Conservation (phyloP, 2,329 filamentous ascomycete species). For the Thielaviopsis populi region DNA sequence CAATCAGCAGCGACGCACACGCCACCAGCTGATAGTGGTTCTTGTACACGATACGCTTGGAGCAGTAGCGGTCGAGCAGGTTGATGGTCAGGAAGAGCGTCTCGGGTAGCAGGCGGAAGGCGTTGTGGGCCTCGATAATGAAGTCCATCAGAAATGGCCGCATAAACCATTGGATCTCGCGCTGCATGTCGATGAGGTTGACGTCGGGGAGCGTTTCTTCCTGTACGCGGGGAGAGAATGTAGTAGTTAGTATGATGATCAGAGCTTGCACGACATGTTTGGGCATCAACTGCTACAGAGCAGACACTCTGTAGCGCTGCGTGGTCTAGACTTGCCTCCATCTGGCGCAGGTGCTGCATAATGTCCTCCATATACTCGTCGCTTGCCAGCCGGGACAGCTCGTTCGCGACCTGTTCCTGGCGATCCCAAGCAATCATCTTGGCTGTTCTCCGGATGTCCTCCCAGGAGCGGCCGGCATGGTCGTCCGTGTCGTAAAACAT, state of each 20-base stretch:
- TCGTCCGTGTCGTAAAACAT: conserved; percentile 41
- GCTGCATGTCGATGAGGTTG: conserved; percentile 96
- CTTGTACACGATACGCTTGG: conserved; percentile 94
- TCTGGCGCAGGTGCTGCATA: conserved; percentile 82
- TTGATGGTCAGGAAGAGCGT: conserved; percentile 95
- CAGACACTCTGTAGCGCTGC: no score
- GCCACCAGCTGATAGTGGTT: conserved; percentile 97
- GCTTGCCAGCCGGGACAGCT: conserved; percentile 69
- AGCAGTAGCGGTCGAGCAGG: conserved; percentile 94
- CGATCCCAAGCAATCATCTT: conserved; percentile 66
- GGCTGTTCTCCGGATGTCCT: conserved; percentile 59
- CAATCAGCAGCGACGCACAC: conserved; percentile 88
- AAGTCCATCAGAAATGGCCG: conserved; percentile 95
- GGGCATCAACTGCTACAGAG: no score
- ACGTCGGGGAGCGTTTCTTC: conserved; percentile 86
- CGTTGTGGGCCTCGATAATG: conserved; percentile 88
- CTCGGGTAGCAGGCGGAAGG: conserved; percentile 84
- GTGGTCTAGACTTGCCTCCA: conserved; percentile 51
- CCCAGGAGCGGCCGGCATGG: conserved; percentile 36
- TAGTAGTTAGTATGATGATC: not conserved
- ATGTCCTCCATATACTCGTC: conserved; percentile 93
- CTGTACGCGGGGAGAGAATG: conserved; percentile 23
- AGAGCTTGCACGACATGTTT: no score
- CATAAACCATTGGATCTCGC: conserved; percentile 99
- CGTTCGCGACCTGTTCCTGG: conserved; percentile 76